Evolutionary conservation across 805 yeast genomes (phyloP).

Genomic region (Teunomyces barrocoloradensis): DNA sequence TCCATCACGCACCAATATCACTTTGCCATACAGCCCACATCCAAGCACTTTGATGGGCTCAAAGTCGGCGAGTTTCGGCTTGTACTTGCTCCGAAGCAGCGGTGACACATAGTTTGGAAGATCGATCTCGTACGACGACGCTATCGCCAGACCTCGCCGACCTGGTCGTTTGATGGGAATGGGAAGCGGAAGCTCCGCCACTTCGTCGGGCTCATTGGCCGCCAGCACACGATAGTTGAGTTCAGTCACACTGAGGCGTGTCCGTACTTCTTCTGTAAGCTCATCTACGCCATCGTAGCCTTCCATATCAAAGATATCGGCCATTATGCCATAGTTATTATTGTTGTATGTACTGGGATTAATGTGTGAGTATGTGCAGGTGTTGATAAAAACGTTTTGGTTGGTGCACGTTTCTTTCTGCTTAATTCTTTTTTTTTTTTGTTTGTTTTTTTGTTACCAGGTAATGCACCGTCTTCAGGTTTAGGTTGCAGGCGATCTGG

Average conservation of each 20-base stretch:
- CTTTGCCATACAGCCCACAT: conserved; percentile 45
- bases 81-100: conserved; percentile 17
- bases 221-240: conserved; percentile 22
- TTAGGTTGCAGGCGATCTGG: neutral
- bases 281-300: conserved; percentile 22
- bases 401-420: neutral
- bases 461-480: neutral
- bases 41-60: conserved; percentile 44
- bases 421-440: neutral
- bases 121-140: conserved; percentile 36
- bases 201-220: conserved; percentile 10
- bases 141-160: conserved; percentile 22
- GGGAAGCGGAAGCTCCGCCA: conserved; percentile 14
- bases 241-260: conserved; percentile 3
- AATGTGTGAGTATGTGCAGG: neutral
- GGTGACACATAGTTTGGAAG: conserved; percentile 28
- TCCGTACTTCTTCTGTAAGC: conserved; percentile 5
- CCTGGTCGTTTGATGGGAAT: conserved; percentile 13
- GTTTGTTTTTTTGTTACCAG: neutral
- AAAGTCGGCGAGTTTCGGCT: conserved; percentile 36
- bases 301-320: conserved; percentile 37
- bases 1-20: conserved; percentile 38
- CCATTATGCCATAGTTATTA: conserved; percentile 16
- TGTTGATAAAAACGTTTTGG: neutral
- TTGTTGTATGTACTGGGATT: neutral